Evolutionary conservation across 2,329 filamentous ascomycete species (phyloP).

Genomic region (Penicillium sp.): DNA sequence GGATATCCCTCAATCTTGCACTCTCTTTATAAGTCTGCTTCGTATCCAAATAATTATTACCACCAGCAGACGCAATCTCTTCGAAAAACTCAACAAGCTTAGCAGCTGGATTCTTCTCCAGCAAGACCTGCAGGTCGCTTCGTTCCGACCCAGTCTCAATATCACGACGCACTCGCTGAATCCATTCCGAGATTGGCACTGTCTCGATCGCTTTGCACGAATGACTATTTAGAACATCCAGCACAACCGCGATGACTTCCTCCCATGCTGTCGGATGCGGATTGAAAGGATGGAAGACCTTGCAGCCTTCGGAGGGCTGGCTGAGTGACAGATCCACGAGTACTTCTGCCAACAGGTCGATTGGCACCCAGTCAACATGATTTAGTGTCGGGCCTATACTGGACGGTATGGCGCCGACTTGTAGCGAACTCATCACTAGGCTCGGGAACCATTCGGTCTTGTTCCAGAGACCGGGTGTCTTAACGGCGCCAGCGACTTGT

Average conservation of each 20-base stretch:
- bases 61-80: not conserved
- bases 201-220: not conserved
- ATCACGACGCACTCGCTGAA: conserved; percentile 8
- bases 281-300: conserved; percentile 21
- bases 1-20: conserved; percentile 24
- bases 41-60: conserved; percentile 18
- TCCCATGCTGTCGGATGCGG: conserved; percentile 14
- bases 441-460: conserved; percentile 44
- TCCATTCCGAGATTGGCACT: conserved; percentile 16
- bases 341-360: conserved; percentile 42
- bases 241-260: conserved; percentile 2
- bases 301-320: not conserved
- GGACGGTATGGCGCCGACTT: conserved; percentile 39
- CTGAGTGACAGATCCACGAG: conserved; percentile 16
- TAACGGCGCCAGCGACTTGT: conserved; percentile 30
- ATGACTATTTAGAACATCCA: not conserved
- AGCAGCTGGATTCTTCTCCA: conserved; percentile 27
- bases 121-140: conserved; percentile 7
- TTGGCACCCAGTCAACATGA: conserved; percentile 47
- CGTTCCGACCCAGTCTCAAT: conserved; percentile 5
- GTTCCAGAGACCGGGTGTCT: conserved; percentile 38
- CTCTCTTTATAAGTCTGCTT: conserved; percentile 21
- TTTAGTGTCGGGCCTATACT: conserved; percentile 33
- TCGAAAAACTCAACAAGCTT: conserved; percentile 34
- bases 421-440: conserved; percentile 41